Conservation (phyloP, 2,329 filamentous ascomycete species). For the Alternaria metachromatica region DNA sequence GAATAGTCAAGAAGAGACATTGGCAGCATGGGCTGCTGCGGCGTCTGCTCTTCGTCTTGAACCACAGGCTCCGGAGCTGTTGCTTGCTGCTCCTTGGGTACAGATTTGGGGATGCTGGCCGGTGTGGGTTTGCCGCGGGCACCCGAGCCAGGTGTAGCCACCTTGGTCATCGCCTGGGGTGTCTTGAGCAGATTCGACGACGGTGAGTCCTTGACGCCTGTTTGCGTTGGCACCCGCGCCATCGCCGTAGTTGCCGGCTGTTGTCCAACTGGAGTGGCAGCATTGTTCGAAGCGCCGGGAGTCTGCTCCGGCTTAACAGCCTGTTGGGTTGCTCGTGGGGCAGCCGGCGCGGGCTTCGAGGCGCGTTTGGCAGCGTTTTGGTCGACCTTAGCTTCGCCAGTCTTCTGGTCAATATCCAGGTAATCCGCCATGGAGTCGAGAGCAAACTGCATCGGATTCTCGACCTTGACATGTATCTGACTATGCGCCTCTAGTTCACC, state of each 20-base stretch:
- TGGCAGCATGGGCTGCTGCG: slow-evolving; percentile 31
- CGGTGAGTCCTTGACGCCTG: slow-evolving; percentile 47
- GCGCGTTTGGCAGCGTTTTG: slow-evolving; percentile 29
- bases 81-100: slow-evolving; percentile 33
- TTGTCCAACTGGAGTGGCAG: slow-evolving; percentile 42
- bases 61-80: slow-evolving; percentile 23
- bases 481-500: slow-evolving; percentile 63
- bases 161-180: slow-evolving; percentile 44
- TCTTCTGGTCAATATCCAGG: slow-evolving; percentile 58
- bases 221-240: slow-evolving; percentile 47
- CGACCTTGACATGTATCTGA: slow-evolving; percentile 61
- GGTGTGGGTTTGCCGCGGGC: slow-evolving; percentile 43
- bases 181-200: slow-evolving; percentile 49
- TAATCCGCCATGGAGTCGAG: slow-evolving; percentile 60
- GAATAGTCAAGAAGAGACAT: slow-evolving; percentile 41
- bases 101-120: slow-evolving; percentile 30
- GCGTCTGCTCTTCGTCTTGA: slow-evolving; percentile 27
- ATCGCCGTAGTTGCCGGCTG: slow-evolving; percentile 46
- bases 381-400: slow-evolving; percentile 44
- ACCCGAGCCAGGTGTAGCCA: slow-evolving; percentile 42
- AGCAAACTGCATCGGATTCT: slow-evolving; percentile 63
- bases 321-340: slow-evolving; percentile 32
- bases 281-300: slow-evolving; percentile 39
- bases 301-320: slow-evolving; percentile 45
- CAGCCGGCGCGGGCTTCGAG: slow-evolving; percentile 28